phyloP scores from a whole-genome alignment of 768 basidiomycete genomes.

The Russula sp. region DNA sequence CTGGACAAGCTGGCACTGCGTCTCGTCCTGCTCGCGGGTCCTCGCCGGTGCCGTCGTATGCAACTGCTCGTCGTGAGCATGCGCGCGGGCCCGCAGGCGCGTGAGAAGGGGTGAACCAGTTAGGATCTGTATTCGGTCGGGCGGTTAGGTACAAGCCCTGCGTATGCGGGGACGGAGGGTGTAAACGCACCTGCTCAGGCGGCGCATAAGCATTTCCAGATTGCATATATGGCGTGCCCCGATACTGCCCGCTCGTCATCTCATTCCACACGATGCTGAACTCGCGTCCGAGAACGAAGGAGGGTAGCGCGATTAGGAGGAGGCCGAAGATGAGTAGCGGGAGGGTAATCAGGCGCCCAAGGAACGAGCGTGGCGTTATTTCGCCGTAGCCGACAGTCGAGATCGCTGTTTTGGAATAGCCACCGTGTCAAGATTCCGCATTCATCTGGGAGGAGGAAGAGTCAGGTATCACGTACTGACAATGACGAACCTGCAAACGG shows the following conservation, averaged over 20 bases:
- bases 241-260: slow-evolving; percentile 43
- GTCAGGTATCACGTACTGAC: slow-evolving; percentile 53
- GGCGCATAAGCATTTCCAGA: not conserved
- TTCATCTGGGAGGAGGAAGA: not conserved
- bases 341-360: slow-evolving; percentile 81
- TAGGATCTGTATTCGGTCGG: not conserved
- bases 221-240: not conserved
- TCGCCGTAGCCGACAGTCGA: slow-evolving; percentile 91
- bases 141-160: not conserved
- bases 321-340: slow-evolving; percentile 85
- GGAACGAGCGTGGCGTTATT: slow-evolving; percentile 79
- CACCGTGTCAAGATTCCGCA: not conserved
- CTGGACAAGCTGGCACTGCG: slow-evolving; percentile 55
- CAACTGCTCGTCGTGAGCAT: not conserved
- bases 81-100: not conserved
- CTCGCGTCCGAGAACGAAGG: slow-evolving; percentile 87
- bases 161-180: not conserved
- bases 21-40: slow-evolving; percentile 36
- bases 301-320: slow-evolving; percentile 83
- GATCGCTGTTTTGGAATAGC: slow-evolving; percentile 47
- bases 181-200: not conserved
- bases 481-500: slow-evolving; percentile 54
- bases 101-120: slow-evolving; percentile 5
- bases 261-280: slow-evolving; percentile 88
- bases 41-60: not conserved